Evolutionary conservation across 139 green algal species (phyloP), one percentile per base, ranked within the genome.

Genomic region (Tetradesmus lagerheimii): DNA sequence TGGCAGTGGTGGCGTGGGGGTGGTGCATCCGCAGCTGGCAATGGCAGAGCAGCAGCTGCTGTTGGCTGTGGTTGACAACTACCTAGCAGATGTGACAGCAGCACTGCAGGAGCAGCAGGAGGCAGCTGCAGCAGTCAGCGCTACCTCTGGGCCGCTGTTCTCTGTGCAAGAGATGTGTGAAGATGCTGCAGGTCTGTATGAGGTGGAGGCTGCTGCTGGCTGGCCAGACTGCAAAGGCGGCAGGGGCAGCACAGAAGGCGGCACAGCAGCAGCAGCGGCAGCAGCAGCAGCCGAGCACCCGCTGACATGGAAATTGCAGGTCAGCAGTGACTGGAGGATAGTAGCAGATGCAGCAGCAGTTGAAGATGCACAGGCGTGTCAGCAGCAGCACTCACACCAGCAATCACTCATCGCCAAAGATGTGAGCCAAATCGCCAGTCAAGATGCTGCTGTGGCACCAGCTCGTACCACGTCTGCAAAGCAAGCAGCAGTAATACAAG

Each of bases 301-400:
- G 16, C 57, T 64, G 11, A 18, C 12, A 0, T 1, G 16, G 29
- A 86, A 47, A n/a, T 31, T 86, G n/a, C 45, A 74, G 14, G 27
- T 86, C 80, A 76, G n/a, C 80, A 75, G 80, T 2, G 80, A 86
- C 80, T 86, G 80, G 80, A n/a, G 35, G 31, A 86, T 86, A 5
- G 27, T 75, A 27, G 2, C 39, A 62, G 78, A 34, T 38, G 78
- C 39, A 37, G 35, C 76, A 47, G 18, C 76, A 34, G 37, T 4
- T 25, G 31, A 71, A 23, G 23, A 71, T 71, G 57, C 57, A 71
- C 23, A 71, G 57, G 20, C n/a, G 57, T 23, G 31, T 20, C 57
- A 71, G 57, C 57, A 71, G 57, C 57, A 71, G 50, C 50, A 64
- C 12, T 14, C 20, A 14, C 50, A 64, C 12, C 50, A 64, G 14